Evolutionary conservation across 441 rosid genomes (phyloP).

Genomic region (Adansonia grandidieri): DNA sequence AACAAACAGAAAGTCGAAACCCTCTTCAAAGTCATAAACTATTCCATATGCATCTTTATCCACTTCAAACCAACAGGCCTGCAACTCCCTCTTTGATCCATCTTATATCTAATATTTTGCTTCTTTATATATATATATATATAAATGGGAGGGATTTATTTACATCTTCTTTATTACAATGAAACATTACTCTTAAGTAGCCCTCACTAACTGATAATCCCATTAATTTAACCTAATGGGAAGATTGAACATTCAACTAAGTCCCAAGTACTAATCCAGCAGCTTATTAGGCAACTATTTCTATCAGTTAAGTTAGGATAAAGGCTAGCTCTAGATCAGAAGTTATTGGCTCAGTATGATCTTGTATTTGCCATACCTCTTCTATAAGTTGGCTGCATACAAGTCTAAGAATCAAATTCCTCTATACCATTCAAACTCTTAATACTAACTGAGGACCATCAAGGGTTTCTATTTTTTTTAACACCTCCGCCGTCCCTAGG

Average conservation of each 20-base stretch:
- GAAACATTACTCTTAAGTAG: no score
- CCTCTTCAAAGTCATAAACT: constrained; percentile 25
- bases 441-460: no score
- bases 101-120: neutral
- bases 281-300: neutral
- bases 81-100: constrained; percentile 21
- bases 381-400: no score
- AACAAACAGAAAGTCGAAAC: constrained; percentile 13
- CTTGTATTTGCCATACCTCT: no score
- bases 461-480: no score
- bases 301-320: no score
- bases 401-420: no score
- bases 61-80: constrained; percentile 38
- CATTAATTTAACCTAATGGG: neutral
- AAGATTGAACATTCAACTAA: neutral
- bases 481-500: no score
- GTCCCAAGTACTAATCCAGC: neutral
- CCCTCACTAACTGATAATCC: no score
- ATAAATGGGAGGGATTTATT: neutral
- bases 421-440: no score
- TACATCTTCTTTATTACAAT: neutral
- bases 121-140: neutral
- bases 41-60: constrained; percentile 60
- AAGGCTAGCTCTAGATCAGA: no score
- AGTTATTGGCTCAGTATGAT: no score